Evolutionary conservation across 2,329 filamentous ascomycete species (phyloP), one percentile per base, ranked within the genome.

Genomic region (Zarea fungicola): DNA sequence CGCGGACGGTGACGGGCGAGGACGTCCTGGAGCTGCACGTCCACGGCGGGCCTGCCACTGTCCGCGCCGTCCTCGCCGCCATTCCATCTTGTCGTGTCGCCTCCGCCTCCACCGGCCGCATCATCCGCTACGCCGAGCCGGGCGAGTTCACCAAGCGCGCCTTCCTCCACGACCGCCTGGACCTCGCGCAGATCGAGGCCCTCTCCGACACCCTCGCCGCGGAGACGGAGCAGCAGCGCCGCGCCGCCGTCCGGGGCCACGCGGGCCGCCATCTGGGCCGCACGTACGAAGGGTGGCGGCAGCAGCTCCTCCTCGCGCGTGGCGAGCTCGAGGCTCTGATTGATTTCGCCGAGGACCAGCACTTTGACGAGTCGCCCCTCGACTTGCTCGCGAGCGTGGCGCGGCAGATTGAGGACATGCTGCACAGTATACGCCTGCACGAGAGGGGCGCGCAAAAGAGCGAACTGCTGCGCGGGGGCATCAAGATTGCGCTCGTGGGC

Each of bases 271-370:
- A n/a, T n/a, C 73, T 96, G 11, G 82, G 88, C 0, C 75, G 76
- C 51, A 82, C 83, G 16, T 99, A 99, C 64, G 90, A 96, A 57
- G 60, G 60, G 9, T 99, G 93, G 93, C 82, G 92, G 22, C 72
- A 80, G 54, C 75, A 83, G 55, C 70, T 99, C 16, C 73, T 97
- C 6, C 77, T 85, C 54, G 91, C 91, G 9, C 81, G 93, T 2
- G 93, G 89, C 9, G 91, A 97, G 68, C 76, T 99, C 32, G 93
- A 99, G 67, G 93, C 93, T 0, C 70, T 99, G 56, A 97, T 99
- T 53, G 93, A 99, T 67, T 99, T 99, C 64, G 87, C 89, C 1
- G 93, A 99, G 65, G 93, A 97, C 60, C 92, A 99, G 67, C 88
- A 97, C 69, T 95, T 99, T 60, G 91, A 97, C 57, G 90, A 96